A percentile compares a stretch with the other conserved stretches of the same genome.
Conservation (phyloP, 108 stramenopile genomes). For the Parietichytrium sp. region DNA sequence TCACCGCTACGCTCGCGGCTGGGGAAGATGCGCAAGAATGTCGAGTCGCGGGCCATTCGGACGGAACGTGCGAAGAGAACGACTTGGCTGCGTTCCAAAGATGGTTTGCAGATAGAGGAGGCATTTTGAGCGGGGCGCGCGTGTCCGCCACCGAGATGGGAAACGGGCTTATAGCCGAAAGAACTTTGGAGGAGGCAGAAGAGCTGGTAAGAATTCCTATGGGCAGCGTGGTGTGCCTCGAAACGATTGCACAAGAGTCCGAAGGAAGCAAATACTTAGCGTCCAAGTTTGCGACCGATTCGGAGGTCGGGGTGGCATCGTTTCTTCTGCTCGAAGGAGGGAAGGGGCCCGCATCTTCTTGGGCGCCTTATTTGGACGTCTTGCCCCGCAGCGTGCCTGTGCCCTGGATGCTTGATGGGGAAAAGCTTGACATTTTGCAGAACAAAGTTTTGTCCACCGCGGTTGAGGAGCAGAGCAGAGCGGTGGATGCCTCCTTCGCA, state of each 20-base stretch:
- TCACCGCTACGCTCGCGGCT: too few relatives aligned
- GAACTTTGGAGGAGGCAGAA: background rate
- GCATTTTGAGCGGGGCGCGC: background rate
- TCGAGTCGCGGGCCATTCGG: background rate
- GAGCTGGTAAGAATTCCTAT: background rate
- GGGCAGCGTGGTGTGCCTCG: background rate
- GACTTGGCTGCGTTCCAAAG: background rate
- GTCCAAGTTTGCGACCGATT: background rate
- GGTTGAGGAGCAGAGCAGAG: background rate
- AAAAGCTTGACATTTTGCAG: background rate
- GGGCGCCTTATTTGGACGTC: slow-evolving; percentile 13
- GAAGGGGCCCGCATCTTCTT: background rate
- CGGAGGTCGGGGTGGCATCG: background rate
- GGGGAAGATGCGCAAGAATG: too few relatives aligned
- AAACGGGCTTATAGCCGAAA: background rate
- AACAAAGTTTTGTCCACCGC: too few relatives aligned
- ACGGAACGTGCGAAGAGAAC: background rate
- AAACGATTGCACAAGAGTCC: background rate
- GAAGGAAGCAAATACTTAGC: background rate
- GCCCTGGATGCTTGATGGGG: background rate
- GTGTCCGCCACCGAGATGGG: background rate
- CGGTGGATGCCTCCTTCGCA: background rate
- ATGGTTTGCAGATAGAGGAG: slow-evolving; percentile 13
- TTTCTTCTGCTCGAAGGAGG: background rate
- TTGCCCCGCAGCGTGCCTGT: background rate